A percentile compares a stretch with the other conserved stretches of the same genome.
Conservation (phyloP, 306 rosid genomes). For the Acacia melanoxylon region DNA sequence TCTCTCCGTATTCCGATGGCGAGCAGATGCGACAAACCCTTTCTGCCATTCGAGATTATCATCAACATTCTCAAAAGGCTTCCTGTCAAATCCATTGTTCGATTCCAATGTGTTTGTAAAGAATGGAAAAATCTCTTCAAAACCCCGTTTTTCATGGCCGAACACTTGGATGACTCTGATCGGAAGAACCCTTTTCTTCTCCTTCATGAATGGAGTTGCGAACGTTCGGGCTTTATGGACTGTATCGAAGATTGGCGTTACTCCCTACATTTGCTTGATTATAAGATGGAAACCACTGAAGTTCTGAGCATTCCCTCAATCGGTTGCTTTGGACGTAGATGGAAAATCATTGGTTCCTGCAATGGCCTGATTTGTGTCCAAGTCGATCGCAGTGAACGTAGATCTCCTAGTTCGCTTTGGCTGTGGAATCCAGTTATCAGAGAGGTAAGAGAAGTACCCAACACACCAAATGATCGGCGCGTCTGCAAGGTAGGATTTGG, state of each 20-base stretch:
- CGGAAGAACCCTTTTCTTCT: not conserved
- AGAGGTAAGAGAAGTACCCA: not conserved
- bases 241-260: not conserved
- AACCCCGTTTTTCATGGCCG: not conserved
- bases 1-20: not conserved
- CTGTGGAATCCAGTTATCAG: not conserved
- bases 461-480: too few relatives aligned
- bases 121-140: not conserved
- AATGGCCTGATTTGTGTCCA: not conserved
- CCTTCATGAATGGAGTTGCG: not conserved
- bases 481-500: not conserved
- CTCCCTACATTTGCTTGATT: not conserved
- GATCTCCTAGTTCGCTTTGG: not conserved
- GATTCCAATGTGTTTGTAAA: not conserved
- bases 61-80: not conserved
- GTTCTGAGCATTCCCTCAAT: not conserved
- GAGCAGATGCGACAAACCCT: not conserved
- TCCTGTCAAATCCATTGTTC: not conserved
- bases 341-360: not conserved
- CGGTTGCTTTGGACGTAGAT: too few relatives aligned
- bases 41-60: not conserved
- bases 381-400: rapidly evolving
- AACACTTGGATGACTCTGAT: too few relatives aligned
- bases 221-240: too few relatives aligned
- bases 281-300: not conserved